Base-by-base conservation (phyloP, 805 yeast species). In the Kazachstania viticola region DNA sequence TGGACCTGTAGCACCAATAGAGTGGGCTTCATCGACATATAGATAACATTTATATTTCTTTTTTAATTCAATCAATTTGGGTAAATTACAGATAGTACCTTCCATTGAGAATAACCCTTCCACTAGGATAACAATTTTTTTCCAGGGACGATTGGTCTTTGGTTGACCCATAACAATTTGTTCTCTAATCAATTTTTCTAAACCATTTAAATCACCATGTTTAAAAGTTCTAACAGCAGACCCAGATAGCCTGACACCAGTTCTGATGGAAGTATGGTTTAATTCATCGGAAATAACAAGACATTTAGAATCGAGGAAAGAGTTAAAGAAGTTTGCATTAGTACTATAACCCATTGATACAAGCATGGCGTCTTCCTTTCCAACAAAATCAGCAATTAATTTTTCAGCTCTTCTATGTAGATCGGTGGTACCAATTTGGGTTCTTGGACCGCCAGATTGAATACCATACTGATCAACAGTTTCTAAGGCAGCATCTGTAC, bases 1-100 rank as follows among this genome's bases (percentile, higher is more conserved):
- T 27, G 93, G 91, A 18, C 99, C 99, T 61, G 91, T 69, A n/a
- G 98, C 98, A 48, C 99, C 99, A 49, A 91, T 79, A 4, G 97
- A 88, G 58, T 91, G 99, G 9, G 98, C 98, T 58, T 91, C 99
- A 56, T 91, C 99, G 39, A 93, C 81, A 50, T 81, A 91, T 32
- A 91, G 61, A 51, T 82, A 83, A 51, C 88, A 81, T 48, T 84
- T 84, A 63, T 93, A 91, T 53, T 81, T 82, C 24, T 80, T 70
- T 47, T 79, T 77, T 40, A 87, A 63, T 45, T 69, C 79, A 17
- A 87, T 69, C 28, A 87, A 51, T 37, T 60, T 66, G 4, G 95
- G 95, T 45, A 87, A 65, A 51, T 87, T 76, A 53, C 82, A 74
- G 69, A 83, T 65, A 44, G 87, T 82, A 46, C 97, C 97, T 58